Conservation (phyloP, 176 grass and related monocot species). For the Zea mays region Zm-B73-REFERENCE-NAM-5.0 NC_050104.1:145608501-145609000, state of each 20-base stretch:
- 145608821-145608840: background rate
- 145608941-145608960: constrained; percentile 37
- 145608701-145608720: background rate
- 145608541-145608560: too few species aligned
- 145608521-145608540: too few species aligned
- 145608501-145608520: too few species aligned
- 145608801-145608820: background rate
- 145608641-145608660: too few species aligned
- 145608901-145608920: background rate
- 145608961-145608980: constrained; percentile 2
- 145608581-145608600: too few species aligned
- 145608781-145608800: constrained; percentile 14
- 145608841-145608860: constrained; percentile 24
- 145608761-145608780: background rate
- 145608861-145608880: background rate
- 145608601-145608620: too few species aligned
- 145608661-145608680: background rate
- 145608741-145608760: background rate
- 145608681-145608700: constrained; percentile 1
- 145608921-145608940: background rate
- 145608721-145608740: background rate
- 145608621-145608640: too few species aligned
- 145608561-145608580: too few species aligned
- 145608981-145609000: background rate
- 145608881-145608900: constrained; percentile 25